Evolutionary conservation across 2,329 filamentous ascomycete genomes (phyloP), one percentile per base, ranked within the genome.

Genomic region (Fusarium brachygibbosum): DNA sequence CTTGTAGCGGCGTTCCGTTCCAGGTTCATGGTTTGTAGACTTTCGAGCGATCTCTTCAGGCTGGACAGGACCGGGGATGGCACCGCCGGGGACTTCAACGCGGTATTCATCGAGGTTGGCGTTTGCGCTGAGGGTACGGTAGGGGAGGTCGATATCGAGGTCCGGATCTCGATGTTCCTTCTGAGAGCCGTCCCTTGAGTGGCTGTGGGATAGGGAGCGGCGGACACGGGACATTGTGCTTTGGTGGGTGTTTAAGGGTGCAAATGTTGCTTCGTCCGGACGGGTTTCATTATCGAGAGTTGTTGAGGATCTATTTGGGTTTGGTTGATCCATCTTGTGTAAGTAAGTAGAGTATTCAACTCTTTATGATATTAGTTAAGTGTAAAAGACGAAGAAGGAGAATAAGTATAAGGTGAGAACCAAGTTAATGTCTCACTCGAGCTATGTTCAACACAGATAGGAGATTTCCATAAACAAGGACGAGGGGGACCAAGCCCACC

Each of bases 31-130:
- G 14, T 61, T 58, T 4, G 53, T 60, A 0, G 59, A 69, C 54
- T 42, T 66, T 42, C 69, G 65, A 5, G 73, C 71, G 14, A 75
- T 71, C 35, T 68, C 60, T 21, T 73, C 67, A n/a, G 75, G 71
- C 44, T 71, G 74, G 7, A 70, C 44, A 1, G 80, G 81, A 1
- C 81, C 82, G 25, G 87, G 82, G 68, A 93, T 91, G 55, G 87
- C 82, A n/a, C 91, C 91, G 0, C 78, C 75, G 7, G 81, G 78
- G 3, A 87, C 89, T 77, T 93, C 90, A 58, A 84, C 80, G 3
- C 84, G 88, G 77, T 91, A 93, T 79, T 93, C 91, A 34, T 85
- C 83, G 57, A 93, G 81, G 75, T 91, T 87, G 65, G 88, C 88
- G 38, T 80, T 78, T 54, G 83, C 82, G 65, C 82, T 88, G 29